Conservation (phyloP, 2,329 filamentous ascomycete species). For the Fusarium pilosicola region DNA sequence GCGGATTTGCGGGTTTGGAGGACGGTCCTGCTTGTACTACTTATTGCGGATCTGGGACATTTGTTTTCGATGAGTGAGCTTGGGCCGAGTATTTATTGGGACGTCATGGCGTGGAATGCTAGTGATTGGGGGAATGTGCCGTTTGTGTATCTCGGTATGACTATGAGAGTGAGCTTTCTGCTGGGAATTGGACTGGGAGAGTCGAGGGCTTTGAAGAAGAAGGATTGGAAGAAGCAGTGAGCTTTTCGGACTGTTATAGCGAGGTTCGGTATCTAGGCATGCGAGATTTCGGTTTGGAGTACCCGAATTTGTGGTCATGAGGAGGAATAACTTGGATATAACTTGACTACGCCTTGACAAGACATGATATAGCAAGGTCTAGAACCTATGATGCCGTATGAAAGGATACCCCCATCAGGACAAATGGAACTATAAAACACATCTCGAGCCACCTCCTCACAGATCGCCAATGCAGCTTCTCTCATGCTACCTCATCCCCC, state of each 20-base stretch:
- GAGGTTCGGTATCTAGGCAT: neutral
- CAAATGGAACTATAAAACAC: neutral
- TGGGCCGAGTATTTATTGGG: constrained; percentile 72
- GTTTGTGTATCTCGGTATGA: constrained; percentile 75
- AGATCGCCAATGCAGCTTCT: neutral
- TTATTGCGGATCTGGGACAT: constrained; percentile 82
- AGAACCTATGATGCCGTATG: neutral
- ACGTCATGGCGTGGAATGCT: constrained; percentile 69
- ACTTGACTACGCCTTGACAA: constrained; percentile 5
- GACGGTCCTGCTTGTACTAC: constrained; percentile 71
- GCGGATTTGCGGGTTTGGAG: constrained; percentile 76
- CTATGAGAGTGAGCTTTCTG: constrained; percentile 68
- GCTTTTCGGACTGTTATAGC: neutral
- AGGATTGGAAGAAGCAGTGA: constrained; percentile 38
- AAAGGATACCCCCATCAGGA: constrained; percentile 20
- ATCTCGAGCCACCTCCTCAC: neutral
- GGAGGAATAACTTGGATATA: constrained; percentile 2
- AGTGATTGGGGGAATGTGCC: constrained; percentile 76
- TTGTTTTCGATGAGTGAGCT: constrained; percentile 71
- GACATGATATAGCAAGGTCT: constrained; percentile 8
- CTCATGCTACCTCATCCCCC: constrained; percentile 18
- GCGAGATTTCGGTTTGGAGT: constrained; percentile 31
- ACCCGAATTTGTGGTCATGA: constrained; percentile 19
- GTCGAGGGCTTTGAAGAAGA: constrained; percentile 40
- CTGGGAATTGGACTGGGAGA: constrained; percentile 62